Conservation (phyloP, 2,329 filamentous ascomycete genomes). For the Phaeosphaeria sp. region DNA sequence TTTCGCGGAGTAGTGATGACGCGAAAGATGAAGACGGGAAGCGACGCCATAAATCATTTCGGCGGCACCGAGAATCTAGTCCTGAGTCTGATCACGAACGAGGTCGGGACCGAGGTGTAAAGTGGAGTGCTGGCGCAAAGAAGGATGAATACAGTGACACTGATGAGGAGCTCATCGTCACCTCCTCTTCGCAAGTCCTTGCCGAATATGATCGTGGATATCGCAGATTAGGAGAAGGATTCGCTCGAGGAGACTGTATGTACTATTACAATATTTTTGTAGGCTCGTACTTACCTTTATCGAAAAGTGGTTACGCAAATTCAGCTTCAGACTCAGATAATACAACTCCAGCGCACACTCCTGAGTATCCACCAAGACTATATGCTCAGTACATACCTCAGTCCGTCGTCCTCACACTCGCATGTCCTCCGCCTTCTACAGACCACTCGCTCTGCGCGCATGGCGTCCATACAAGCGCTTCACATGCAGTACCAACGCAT, state of each 20-base stretch:
- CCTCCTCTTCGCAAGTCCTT: slow-evolving; percentile 28
- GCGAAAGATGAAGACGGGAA: slow-evolving; percentile 9
- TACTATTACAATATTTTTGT: neutral
- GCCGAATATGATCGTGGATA: slow-evolving; percentile 40
- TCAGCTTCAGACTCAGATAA: slow-evolving; percentile 42
- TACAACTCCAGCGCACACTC: slow-evolving; percentile 37
- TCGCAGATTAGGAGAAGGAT: slow-evolving; percentile 36
- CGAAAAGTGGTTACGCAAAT: slow-evolving; percentile 33
- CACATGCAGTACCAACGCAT: slow-evolving; percentile 38
- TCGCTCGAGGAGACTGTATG: slow-evolving; percentile 41
- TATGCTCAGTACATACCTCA: slow-evolving; percentile 27
- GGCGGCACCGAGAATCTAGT: slow-evolving; percentile 23
- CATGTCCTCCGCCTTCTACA: slow-evolving; percentile 37
- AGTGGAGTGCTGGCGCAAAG: slow-evolving; percentile 18
- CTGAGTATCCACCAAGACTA: slow-evolving; percentile 38
- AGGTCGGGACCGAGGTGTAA: slow-evolving; percentile 11
- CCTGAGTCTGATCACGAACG: slow-evolving; percentile 16
- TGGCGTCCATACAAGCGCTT: slow-evolving; percentile 36
- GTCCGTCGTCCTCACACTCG: slow-evolving; percentile 31
- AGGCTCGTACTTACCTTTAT: neutral
- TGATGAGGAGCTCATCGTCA: slow-evolving; percentile 38
- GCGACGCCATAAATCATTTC: slow-evolving; percentile 1
- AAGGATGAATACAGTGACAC: slow-evolving; percentile 29
- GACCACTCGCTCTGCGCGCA: slow-evolving; percentile 33
- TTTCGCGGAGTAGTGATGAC: slow-evolving; percentile 19